Conservation (phyloP, 2,329 filamentous ascomycete species). For the Didymella pinodella region DNA sequence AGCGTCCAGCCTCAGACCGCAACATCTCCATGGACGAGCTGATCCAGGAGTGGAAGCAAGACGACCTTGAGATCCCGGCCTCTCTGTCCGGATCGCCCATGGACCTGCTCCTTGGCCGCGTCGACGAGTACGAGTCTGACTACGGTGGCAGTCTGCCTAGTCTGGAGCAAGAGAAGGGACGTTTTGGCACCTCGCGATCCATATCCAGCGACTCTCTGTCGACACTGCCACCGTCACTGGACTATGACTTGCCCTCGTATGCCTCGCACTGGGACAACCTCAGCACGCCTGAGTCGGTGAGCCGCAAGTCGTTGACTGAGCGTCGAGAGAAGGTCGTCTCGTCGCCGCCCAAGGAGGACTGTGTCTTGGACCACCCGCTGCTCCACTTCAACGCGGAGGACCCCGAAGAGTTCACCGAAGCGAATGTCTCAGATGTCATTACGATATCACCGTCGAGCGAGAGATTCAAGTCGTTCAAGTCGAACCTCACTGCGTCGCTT, state of each 20-base stretch:
- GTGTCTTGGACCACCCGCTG: slow-evolving; percentile 65
- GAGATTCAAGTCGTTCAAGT: slow-evolving; percentile 64
- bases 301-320: slow-evolving; percentile 39
- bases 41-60: slow-evolving; percentile 63
- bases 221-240: slow-evolving; percentile 55
- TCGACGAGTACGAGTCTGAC: slow-evolving; percentile 56
- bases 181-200: slow-evolving; percentile 54
- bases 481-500: slow-evolving; percentile 69
- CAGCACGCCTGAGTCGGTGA: slow-evolving; percentile 45
- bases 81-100: slow-evolving; percentile 58
- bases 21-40: slow-evolving; percentile 65
- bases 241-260: slow-evolving; percentile 57
- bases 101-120: slow-evolving; percentile 64
- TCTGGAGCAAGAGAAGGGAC: slow-evolving; percentile 55
- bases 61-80: slow-evolving; percentile 50
- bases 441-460: slow-evolving; percentile 35
- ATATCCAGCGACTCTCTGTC: slow-evolving; percentile 67
- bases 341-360: slow-evolving; percentile 61
- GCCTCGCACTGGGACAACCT: slow-evolving; percentile 53
- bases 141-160: slow-evolving; percentile 51
- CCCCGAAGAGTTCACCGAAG: slow-evolving; percentile 44
- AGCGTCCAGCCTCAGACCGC: slow-evolving; percentile 52
- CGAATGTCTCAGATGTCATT: slow-evolving; percentile 38
- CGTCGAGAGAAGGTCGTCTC: slow-evolving; percentile 58
- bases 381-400: slow-evolving; percentile 52